phyloP scores from a whole-genome alignment of 2,329 filamentous ascomycete species.

The Eurotiales sp. region DNA sequence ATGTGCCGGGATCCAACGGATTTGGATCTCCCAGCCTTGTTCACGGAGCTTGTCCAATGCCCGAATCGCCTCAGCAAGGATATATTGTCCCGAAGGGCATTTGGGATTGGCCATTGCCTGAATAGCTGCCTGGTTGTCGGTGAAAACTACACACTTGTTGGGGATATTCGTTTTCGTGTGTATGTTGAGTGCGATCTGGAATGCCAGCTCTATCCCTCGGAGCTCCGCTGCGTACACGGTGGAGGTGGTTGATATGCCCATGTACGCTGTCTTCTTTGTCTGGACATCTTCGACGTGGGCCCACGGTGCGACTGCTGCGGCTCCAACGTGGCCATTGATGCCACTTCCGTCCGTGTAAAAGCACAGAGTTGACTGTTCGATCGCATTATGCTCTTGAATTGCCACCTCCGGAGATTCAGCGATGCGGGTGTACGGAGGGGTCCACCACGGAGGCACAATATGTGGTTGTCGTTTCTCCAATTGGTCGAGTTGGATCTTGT shows the following conservation, averaged over 20 bases:
- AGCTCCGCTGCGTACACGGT: conserved; percentile 29
- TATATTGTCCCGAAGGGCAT: conserved; percentile 27
- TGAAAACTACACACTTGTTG: conserved; percentile 20
- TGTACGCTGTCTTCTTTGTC: background rate
- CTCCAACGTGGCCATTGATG: conserved; percentile 25
- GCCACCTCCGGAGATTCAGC: background rate
- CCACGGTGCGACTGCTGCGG: conserved; percentile 21
- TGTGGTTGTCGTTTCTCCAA: background rate
- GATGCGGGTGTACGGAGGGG: background rate
- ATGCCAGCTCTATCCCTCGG: conserved; percentile 22
- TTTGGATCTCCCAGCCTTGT: conserved; percentile 2
- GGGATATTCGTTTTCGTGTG: background rate
- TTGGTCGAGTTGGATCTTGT: conserved; percentile 19
- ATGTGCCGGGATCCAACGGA: conserved; percentile 17
- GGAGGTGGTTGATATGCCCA: conserved; percentile 21
- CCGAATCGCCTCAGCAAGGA: conserved; percentile 8
- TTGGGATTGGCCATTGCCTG: conserved; percentile 27
- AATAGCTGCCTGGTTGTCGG: conserved; percentile 31
- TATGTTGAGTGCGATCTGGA: conserved; percentile 11
- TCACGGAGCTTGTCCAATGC: background rate
- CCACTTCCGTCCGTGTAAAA: conserved; percentile 23
- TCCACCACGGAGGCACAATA: conserved; percentile 7
- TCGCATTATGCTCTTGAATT: conserved; percentile 16
- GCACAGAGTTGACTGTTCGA: conserved; percentile 11
- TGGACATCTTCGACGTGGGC: conserved; percentile 13